These are phyloP conservation scores for Verticillium nonalfalfae DNA, from an alignment of 2,329 filamentous ascomycete species.

Conservation along the genomic window DNA sequence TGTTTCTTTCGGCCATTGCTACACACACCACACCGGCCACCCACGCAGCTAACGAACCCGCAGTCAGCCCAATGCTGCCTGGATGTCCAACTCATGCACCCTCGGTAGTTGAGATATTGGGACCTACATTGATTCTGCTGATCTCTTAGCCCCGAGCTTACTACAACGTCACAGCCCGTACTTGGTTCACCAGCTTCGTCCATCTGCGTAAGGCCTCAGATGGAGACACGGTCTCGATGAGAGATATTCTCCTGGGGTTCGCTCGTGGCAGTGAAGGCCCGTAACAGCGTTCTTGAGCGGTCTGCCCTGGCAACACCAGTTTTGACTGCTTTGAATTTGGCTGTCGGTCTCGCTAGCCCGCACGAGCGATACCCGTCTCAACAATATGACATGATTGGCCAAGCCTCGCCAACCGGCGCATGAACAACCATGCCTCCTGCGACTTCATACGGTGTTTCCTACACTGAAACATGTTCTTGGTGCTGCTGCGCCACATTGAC, in stretches of 20 bases:
- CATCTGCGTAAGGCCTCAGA: background rate
- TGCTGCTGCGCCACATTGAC: background rate
- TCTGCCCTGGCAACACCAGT: too few species aligned
- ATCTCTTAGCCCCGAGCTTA: background rate
- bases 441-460: background rate
- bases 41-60: background rate
- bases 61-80: background rate
- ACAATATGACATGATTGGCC: background rate
- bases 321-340: too few species aligned
- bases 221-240: background rate
- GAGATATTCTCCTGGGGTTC: too few species aligned
- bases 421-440: background rate
- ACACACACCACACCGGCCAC: background rate
- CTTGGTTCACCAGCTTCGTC: background rate
- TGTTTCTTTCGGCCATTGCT: background rate
- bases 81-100: background rate
- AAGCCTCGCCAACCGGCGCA: background rate
- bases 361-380: too few species aligned
- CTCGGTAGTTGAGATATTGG: background rate
- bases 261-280: too few species aligned
- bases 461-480: background rate
- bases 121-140: background rate
- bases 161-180: background rate
- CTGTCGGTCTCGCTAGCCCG: too few species aligned
- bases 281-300: too few species aligned